Base-by-base conservation (phyloP, 192 early-diverging fungal species). In the Mortierella claussenii region DNA sequence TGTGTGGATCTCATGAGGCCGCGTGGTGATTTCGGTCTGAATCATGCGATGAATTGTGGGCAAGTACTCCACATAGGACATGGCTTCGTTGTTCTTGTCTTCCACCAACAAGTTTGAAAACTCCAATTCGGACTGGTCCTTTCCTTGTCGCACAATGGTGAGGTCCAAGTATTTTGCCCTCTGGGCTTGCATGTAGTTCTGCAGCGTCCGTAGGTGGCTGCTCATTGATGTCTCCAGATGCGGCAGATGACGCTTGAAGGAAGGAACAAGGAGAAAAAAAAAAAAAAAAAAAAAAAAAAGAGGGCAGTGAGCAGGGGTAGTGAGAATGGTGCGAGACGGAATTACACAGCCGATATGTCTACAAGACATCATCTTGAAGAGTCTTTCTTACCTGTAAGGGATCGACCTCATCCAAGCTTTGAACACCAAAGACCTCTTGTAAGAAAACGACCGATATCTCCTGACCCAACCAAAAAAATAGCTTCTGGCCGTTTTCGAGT, bases 31-130 rank as follows among this genome's bases (percentile, higher is more conserved):
- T 63, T 94, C 93, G 3, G 82, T 84, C 78, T 93, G 92, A 55
- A 95, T 94, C 78, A 90, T 91, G 66, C 92, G 85, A 80, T 99
- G 97, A 47, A 98, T 88, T 13, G 87, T 78, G 47, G 92, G 92
- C 23, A 99, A 69, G 67, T 90, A 97, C 60, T 99, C 97, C 12
- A 98, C 95, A 79, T 99, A 99, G 18, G 88, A 89, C 91, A 94
- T 90, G 52, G 88, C 88, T 43, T 93, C 95, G 50, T 89, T 88
- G 64, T 92, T 94, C 69, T 92, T 89, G 80, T 99, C 97, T 81
- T 99, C 97, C n/a, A 91, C 81, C 62, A 99, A 64, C 61, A 91
- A 67, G 28, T 89, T 85, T 8, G 86, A 83, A 70, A 97, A 93
- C 57, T 93, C 90, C 17, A 88, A 68, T 67, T 99, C 97, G 5